Conservation (phyloP, 371 early-diverging fungal species). For the Rhizomucor pusillus region DNA sequence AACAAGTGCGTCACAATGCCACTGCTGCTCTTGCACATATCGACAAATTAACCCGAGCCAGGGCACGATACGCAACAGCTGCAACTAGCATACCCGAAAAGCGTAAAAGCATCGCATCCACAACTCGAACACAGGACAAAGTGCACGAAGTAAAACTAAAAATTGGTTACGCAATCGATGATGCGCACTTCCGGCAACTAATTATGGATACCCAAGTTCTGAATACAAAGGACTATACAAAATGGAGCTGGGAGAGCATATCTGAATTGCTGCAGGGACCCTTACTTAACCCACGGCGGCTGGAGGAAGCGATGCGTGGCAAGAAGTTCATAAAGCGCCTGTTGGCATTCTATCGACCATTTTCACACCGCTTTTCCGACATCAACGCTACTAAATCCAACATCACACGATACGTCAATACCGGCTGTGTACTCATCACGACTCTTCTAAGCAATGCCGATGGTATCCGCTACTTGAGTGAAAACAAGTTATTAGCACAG, state of each 20-base stretch:
- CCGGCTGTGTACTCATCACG: conserved; percentile 65
- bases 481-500: conserved; percentile 65
- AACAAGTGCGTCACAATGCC: conserved; percentile 72
- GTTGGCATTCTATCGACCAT: conserved; percentile 74
- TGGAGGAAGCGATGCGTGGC: conserved; percentile 77
- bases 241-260: conserved; percentile 85
- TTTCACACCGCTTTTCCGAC: conserved; percentile 71
- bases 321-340: conserved; percentile 78
- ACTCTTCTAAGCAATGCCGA: conserved; percentile 60
- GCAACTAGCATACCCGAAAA: conserved; percentile 18
- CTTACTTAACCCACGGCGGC: conserved; percentile 63
- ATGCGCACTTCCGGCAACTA: conserved; percentile 62
- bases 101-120: conserved; percentile 17
- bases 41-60: conserved; percentile 55
- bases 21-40: conserved; percentile 75
- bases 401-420: conserved; percentile 52
- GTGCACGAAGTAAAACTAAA: conserved; percentile 67
- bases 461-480: conserved; percentile 67
- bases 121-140: conserved; percentile 44
- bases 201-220: conserved; percentile 75
- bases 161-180: conserved; percentile 78
- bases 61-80: conserved; percentile 24
- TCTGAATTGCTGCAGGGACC: conserved; percentile 77
- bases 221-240: conserved; percentile 69
- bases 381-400: conserved; percentile 52